A percentile compares a stretch with the other conserved stretches of the same genome.
Conservation (phyloP, 2,329 filamentous ascomycete species). For the Cytospora piceicola region DNA sequence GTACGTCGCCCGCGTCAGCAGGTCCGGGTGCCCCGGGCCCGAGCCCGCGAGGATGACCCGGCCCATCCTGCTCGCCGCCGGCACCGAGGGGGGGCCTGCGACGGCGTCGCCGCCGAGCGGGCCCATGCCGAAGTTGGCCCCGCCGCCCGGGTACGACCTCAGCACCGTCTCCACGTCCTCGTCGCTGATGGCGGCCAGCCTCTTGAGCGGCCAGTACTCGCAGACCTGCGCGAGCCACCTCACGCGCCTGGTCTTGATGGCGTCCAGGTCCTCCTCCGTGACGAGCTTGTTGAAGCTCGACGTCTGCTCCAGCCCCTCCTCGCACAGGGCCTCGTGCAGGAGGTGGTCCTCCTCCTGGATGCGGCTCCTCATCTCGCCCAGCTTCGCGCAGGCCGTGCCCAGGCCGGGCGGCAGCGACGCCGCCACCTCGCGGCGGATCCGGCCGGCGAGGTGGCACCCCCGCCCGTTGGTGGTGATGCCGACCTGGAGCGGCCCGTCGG, state of each 20-base stretch:
- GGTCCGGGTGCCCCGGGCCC: constrained; percentile 88
- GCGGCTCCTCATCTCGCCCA: constrained; percentile 73
- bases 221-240: constrained; percentile 95
- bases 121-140: constrained; percentile 23
- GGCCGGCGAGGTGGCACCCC: constrained; percentile 89
- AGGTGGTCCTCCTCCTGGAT: constrained; percentile 75
- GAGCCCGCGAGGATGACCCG: constrained; percentile 88
- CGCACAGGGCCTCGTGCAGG: constrained; percentile 39
- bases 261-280: constrained; percentile 71
- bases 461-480: constrained; percentile 94
- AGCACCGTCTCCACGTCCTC: constrained; percentile 78
- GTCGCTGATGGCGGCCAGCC: constrained; percentile 79
- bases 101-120: constrained; percentile 32
- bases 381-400: constrained; percentile 73
- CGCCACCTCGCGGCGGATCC: constrained; percentile 87
- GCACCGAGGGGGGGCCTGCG: constrained; percentile 34
- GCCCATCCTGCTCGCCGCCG: constrained; percentile 49
- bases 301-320: constrained; percentile 73
- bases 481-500: constrained; percentile 89
- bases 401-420: constrained; percentile 75
- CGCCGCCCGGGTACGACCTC: constrained; percentile 62
- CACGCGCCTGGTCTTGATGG: constrained; percentile 78
- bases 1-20: constrained; percentile 82
- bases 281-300: constrained; percentile 85
- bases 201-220: constrained; percentile 94